A percentile compares a stretch with the other conserved stretches of the same genome.
These are phyloP conservation scores for Cladosporium sp. DNA, from an alignment of 2,329 filamentous ascomycete species.

Conservation along the genomic window DNA sequence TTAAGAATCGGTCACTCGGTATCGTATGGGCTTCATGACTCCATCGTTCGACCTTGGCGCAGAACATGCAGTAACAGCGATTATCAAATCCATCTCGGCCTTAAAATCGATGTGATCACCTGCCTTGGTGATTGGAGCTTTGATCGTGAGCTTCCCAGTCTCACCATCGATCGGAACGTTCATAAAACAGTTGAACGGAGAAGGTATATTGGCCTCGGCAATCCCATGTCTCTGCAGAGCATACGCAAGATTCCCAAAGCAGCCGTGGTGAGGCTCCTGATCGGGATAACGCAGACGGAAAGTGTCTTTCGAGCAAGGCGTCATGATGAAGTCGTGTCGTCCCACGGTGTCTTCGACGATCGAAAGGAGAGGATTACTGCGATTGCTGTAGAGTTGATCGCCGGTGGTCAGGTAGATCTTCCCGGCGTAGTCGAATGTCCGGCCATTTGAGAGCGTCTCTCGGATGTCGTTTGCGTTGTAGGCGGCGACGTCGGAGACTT, in stretches of 20 bases:
- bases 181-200: conserved; percentile 34
- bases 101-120: conserved; percentile 31
- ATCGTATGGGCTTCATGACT: conserved; percentile 28
- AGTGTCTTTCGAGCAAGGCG: conserved; percentile 27
- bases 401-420: conserved; percentile 25
- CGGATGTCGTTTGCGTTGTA: conserved; percentile 24
- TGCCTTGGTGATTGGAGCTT: conserved; percentile 28
- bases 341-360: conserved; percentile 25
- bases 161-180: conserved; percentile 30
- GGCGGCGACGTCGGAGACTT: conserved; percentile 27
- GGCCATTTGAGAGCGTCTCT: conserved; percentile 27
- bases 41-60: conserved; percentile 29
- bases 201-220: conserved; percentile 26
- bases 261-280: conserved; percentile 30
- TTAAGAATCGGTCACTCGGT: conserved; percentile 1
- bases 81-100: conserved; percentile 32
- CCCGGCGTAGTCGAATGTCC: conserved; percentile 29
- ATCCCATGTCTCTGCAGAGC: conserved; percentile 26
- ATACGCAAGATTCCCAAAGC: conserved; percentile 31
- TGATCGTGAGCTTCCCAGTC: conserved; percentile 27
- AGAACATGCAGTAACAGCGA: conserved; percentile 30
- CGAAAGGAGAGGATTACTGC: conserved; percentile 24
- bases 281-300: conserved; percentile 30
- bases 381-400: conserved; percentile 26
- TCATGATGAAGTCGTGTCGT: conserved; percentile 27